A percentile compares a stretch with the other conserved stretches of the same genome.
Evolutionary conservation across 108 stramenopile species (phyloP).

Genomic region (Hondaea fermentalgiana): DNA sequence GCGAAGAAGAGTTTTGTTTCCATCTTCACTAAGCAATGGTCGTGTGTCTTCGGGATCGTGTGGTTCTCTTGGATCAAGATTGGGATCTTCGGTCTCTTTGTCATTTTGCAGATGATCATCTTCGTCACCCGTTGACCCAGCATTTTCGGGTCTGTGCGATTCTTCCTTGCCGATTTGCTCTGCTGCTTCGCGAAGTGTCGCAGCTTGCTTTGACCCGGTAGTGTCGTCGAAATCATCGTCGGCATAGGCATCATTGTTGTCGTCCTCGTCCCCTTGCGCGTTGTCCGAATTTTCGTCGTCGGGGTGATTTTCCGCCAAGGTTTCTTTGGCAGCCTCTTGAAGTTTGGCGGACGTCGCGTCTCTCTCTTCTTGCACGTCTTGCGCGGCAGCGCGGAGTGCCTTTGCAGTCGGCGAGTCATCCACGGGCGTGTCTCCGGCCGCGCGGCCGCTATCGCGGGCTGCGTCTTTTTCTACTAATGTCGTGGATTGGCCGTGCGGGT

Average conservation of each 20-base stretch:
- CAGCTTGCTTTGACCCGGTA: too few species aligned
- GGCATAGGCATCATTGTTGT: not conserved
- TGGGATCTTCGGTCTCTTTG: not conserved
- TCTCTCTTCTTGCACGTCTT: not conserved
- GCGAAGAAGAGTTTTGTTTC: not conserved
- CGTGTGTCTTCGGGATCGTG: not conserved
- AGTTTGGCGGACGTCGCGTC: not conserved
- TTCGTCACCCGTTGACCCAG: too few species aligned
- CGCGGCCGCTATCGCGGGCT: too few species aligned
- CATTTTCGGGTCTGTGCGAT: not conserved
- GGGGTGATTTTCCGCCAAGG: not conserved
- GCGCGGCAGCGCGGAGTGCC: not conserved
- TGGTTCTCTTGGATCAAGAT: not conserved
- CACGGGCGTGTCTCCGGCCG: not conserved
- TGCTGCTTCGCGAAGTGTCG: not conserved
- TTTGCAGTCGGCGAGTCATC: not conserved
- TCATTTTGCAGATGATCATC: too few species aligned
- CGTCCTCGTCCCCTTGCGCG: not conserved
- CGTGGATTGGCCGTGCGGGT: too few species aligned
- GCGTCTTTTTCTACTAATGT: too few species aligned
- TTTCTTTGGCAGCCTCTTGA: not conserved
- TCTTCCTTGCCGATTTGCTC: not conserved
- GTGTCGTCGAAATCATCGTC: not conserved
- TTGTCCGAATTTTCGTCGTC: not conserved
- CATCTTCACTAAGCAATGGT: not conserved